Evolutionary conservation across 1,139 yeast genomes (phyloP).

Genomic region (Kurtzmaniella quercitrusa): DNA sequence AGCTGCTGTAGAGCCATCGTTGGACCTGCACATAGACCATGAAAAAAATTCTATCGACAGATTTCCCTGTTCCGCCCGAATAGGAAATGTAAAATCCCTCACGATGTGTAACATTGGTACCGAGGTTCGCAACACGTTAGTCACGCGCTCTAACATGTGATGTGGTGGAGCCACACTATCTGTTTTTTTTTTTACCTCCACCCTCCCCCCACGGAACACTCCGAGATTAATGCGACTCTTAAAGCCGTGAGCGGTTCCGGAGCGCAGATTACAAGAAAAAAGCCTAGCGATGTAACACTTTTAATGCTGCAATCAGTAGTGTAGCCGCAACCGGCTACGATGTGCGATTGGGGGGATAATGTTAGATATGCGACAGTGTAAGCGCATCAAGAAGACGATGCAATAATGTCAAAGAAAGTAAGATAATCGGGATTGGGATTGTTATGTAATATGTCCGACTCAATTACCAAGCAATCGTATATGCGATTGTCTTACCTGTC

Average conservation of each 20-base stretch:
- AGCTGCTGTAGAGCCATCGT: background rate
- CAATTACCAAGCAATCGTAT: too few relatives aligned
- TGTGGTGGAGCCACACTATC: too few relatives aligned
- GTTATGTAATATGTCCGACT: too few relatives aligned
- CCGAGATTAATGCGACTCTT: background rate
- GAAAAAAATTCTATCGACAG: slow-evolving; percentile 19
- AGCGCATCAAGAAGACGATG: background rate
- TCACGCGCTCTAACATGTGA: background rate
- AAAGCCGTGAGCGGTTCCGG: background rate
- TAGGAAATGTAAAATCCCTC: slow-evolving; percentile 29
- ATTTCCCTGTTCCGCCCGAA: slow-evolving; percentile 28
- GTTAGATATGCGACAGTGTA: background rate
- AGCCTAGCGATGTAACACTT: too few relatives aligned
- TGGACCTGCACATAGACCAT: slow-evolving; percentile 14
- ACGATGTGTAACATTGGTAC: slow-evolving; percentile 8
- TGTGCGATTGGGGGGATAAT: background rate
- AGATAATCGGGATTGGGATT: too few relatives aligned
- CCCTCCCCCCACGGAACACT: too few relatives aligned
- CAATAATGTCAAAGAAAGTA: too few relatives aligned
- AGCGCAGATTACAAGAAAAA: background rate
- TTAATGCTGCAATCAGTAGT: background rate
- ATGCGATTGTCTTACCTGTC: too few relatives aligned
- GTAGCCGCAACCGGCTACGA: background rate
- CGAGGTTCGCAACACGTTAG: too few relatives aligned
- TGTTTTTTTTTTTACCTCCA: too few relatives aligned